Evolutionary conservation across 441 rosid species (phyloP).

Genomic region (Flueggea neowawraea): DNA sequence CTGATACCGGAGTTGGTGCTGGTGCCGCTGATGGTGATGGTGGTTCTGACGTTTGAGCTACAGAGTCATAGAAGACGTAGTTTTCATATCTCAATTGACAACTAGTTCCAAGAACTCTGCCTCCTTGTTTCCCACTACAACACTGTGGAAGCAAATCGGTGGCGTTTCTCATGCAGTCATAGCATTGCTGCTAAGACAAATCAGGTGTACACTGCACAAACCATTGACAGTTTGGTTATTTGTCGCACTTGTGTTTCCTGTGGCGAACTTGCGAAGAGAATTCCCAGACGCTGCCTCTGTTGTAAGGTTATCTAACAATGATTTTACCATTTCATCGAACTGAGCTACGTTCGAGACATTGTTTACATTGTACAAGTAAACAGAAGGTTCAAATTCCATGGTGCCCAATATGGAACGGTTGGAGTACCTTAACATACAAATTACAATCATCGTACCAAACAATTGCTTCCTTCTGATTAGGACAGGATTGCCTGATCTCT

Average conservation of each 20-base stretch:
- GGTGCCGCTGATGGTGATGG: conserved; percentile 6
- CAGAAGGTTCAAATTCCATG: neutral
- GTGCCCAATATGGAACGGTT: neutral
- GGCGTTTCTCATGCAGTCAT: conserved; percentile 19
- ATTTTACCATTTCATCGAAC: conserved; percentile 15
- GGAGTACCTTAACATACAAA: conserved; percentile 36
- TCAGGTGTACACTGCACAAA: conserved; percentile 38
- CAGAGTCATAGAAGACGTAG: conserved; percentile 19
- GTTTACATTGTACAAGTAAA: neutral
- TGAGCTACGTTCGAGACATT: conserved; percentile 11
- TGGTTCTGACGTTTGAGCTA: neutral
- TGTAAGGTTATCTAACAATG: conserved; percentile 17
- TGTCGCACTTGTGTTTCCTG: conserved; percentile 6
- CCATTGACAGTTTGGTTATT: conserved; percentile 22
- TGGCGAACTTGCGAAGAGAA: conserved; percentile 27
- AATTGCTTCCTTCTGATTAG: conserved; percentile 22
- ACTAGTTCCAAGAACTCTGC: conserved; percentile 36
- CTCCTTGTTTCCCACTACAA: conserved; percentile 24
- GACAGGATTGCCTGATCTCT: conserved; percentile 15
- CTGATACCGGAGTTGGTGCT: too few species aligned
- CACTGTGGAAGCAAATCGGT: conserved; percentile 8
- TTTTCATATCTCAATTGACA: conserved; percentile 37
- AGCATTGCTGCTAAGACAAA: conserved; percentile 28
- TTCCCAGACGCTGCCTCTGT: conserved; percentile 27
- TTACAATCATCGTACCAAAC: conserved; percentile 51